These are phyloP conservation scores for Begonia peltatifolia DNA, from an alignment of 306 rosid genomes.

Conservation along the genomic window DNA sequence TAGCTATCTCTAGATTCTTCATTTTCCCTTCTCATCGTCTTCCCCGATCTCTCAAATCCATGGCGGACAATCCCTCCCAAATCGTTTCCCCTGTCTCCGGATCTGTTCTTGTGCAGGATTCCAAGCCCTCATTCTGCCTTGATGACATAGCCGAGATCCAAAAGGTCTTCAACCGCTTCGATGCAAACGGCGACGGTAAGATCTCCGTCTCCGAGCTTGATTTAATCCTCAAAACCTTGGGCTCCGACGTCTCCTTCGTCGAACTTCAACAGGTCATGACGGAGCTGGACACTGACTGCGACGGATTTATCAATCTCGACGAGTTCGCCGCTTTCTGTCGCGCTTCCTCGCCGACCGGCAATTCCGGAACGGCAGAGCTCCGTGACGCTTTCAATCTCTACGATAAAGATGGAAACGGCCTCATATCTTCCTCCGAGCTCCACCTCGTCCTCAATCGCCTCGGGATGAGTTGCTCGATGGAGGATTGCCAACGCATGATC, in stretches of 20 bases:
- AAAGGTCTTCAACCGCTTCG: constrained; percentile 64
- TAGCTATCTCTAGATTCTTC: too few relatives aligned
- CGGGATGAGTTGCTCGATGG: constrained; percentile 42
- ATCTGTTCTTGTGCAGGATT: background rate
- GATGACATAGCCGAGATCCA: constrained; percentile 34
- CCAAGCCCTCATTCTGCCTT: constrained; percentile 18
- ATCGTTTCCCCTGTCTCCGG: background rate
- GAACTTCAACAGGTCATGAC: constrained; percentile 58
- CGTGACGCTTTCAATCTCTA: constrained; percentile 73
- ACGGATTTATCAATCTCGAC: constrained; percentile 51
- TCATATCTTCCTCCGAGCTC: constrained; percentile 59
- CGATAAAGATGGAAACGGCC: constrained; percentile 73
- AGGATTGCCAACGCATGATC: constrained; percentile 66
- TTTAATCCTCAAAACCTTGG: constrained; percentile 41
- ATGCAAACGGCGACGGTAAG: constrained; percentile 79
- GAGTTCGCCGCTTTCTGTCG: constrained; percentile 73
- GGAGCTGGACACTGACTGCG: constrained; percentile 67
- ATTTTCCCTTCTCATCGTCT: too few relatives aligned
- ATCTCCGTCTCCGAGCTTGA: constrained; percentile 66
- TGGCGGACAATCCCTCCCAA: constrained; percentile 25
- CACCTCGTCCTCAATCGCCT: constrained; percentile 54
- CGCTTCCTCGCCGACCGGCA: constrained; percentile 22
- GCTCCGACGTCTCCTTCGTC: constrained; percentile 21
- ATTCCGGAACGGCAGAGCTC: constrained; percentile 45
- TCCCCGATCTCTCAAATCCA: constrained; percentile 1